These are phyloP conservation scores for Cucurbita maxima DNA, from an alignment of 306 rosid genomes.

Conservation along the genomic window DNA sequence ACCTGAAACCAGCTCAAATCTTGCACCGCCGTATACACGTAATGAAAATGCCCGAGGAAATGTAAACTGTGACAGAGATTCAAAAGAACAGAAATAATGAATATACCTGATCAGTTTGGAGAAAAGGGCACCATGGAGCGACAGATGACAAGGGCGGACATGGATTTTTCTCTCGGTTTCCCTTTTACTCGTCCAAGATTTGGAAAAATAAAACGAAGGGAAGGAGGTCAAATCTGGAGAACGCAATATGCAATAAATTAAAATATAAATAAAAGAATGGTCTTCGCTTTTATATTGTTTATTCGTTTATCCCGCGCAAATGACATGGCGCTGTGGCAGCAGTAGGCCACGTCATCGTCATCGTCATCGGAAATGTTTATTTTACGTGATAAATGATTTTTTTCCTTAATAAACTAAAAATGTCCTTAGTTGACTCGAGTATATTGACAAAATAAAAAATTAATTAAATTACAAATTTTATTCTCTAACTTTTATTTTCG, in stretches of 20 bases:
- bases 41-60: not conserved
- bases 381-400: no score
- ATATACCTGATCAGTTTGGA: not conserved
- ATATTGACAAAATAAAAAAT: no score
- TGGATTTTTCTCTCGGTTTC: not conserved
- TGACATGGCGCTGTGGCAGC: not conserved
- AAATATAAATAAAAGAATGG: not conserved
- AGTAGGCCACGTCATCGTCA: not conserved
- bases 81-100: not conserved
- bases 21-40: not conserved
- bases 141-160: not conserved
- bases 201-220: not conserved
- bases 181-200: not conserved
- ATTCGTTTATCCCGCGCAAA: constrained; percentile 3
- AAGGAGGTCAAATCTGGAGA: not conserved
- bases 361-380: not conserved
- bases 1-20: not conserved
- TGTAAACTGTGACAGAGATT: not conserved
- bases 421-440: no score
- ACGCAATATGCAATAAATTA: not conserved
- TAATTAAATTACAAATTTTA: no score
- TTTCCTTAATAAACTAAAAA: no score
- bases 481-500: no score
- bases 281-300: not conserved
- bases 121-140: not conserved